Evolutionary conservation across 345 rosid species (phyloP).

Genomic region (Moricandia moricandioides): DNA sequence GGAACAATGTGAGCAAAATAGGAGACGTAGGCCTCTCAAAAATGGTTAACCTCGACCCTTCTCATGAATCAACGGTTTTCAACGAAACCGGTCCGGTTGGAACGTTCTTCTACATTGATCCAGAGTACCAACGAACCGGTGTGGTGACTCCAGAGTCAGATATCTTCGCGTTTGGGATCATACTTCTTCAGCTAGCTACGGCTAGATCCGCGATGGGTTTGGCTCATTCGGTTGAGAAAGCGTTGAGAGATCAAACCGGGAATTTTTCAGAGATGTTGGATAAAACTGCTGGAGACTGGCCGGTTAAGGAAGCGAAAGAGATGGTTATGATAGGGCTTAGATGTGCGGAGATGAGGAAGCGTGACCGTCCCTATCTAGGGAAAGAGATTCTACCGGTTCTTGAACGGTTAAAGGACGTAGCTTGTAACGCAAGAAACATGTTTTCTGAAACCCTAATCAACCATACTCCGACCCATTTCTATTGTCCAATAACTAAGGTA

Average conservation of each 20-base stretch:
- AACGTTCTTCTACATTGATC: conserved; percentile 80
- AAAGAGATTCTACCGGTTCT: conserved; percentile 62
- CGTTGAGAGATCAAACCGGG: conserved; percentile 50
- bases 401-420: conserved; percentile 57
- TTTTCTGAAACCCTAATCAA: conserved; percentile 1
- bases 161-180: conserved; percentile 78
- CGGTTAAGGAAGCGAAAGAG: conserved; percentile 62
- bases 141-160: conserved; percentile 68
- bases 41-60: conserved; percentile 47
- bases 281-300: conserved; percentile 73
- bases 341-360: conserved; percentile 71
- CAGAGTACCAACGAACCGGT: conserved; percentile 88
- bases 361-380: conserved; percentile 73
- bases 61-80: conserved; percentile 39
- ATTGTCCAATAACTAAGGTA: conserved; percentile 87
- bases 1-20: conserved; percentile 76
- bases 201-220: conserved; percentile 73
- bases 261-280: conserved; percentile 58
- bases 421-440: conserved; percentile 37
- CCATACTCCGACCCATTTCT: conserved; percentile 61
- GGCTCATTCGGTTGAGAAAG: conserved; percentile 61
- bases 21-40: conserved; percentile 89
- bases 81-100: conserved; percentile 76
- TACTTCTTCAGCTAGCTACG: conserved; percentile 71
- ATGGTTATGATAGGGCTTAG: conserved; percentile 62